Evolutionary conservation across 306 rosid genomes (phyloP).

Genomic region (Quercus engelmannii): DNA sequence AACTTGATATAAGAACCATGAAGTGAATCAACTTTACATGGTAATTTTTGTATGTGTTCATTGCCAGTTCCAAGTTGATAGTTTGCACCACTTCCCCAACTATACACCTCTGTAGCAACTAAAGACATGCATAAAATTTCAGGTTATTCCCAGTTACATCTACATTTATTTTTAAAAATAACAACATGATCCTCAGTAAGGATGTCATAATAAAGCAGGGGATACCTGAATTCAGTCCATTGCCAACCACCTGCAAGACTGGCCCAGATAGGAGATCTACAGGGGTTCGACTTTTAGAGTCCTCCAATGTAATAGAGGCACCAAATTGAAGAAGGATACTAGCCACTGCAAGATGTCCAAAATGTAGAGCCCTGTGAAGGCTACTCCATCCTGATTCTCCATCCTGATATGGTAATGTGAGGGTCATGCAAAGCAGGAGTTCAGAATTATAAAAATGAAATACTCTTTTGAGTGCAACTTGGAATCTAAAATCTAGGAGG

Average conservation of each 20-base stretch:
- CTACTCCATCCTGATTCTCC: constrained; percentile 98
- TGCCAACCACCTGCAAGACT: constrained; percentile 56
- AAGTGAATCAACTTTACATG: constrained; percentile 89
- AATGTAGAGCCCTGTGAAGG: constrained; percentile 96
- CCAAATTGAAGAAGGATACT: constrained; percentile 80
- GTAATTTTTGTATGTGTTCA: constrained; percentile 82
- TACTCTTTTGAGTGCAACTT: background rate
- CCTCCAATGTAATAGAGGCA: constrained; percentile 77
- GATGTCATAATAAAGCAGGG: constrained; percentile 21
- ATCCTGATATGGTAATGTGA: constrained; percentile 48
- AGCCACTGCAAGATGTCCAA: constrained; percentile 92
- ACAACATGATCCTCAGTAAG: constrained; percentile 15
- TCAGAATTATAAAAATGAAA: constrained; percentile 7
- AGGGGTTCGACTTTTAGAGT: constrained; percentile 79
- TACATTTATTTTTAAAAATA: constrained; percentile 8
- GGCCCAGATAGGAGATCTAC: constrained; percentile 88
- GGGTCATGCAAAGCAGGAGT: background rate
- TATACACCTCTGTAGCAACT: constrained; percentile 82
- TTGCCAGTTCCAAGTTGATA: constrained; percentile 99
- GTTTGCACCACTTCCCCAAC: constrained; percentile 98
- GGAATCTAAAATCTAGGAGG: background rate
- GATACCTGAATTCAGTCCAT: constrained; percentile 58
- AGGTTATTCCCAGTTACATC: constrained; percentile 15
- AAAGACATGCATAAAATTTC: constrained; percentile 27
- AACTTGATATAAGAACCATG: constrained; percentile 61